Base-by-base conservation (phyloP, 2,329 filamentous ascomycete species). In the Pseudogymnoascus sp. region DNA sequence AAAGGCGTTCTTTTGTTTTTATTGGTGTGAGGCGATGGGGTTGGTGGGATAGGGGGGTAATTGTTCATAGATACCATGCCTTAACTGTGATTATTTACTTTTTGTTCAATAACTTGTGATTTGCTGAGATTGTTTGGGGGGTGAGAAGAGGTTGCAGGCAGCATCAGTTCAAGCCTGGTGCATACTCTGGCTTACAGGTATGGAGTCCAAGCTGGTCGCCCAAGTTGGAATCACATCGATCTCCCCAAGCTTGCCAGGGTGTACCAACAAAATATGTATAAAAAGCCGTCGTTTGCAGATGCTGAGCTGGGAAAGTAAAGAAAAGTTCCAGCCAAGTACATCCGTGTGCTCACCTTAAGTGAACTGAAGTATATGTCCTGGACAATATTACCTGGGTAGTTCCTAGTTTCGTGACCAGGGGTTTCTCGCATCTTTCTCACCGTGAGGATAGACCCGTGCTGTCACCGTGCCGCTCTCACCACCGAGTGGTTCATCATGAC, bases 61-160 rank as follows among this genome's bases (percentile, higher is more conserved):
- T 31, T 53, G 25, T 53, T 53, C 47, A 53, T 53, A 53, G 47
- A 53, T 53, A 53, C 47, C 47, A 53, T 16, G 21, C 25, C 47
- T 53, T 33, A 53, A 53, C 47, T 31, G 47, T 53, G 47, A 53
- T 33, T 53, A 53, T 23, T 53, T 28, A 28, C 21, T 53, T 31
- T 53, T 31, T n/a, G 47, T 33, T 18, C 1, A 33, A 31, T 53
- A 53, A 8, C 25, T 53, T 31, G 25, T 53, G 47, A 53, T 10
- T 33, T 31, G n/a, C 25, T 31, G n/a, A 18, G 25, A 53, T 31
- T 4, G 47, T 6, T 53, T 12, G 2, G n/a, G 25, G 1, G 47
- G n/a, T 4, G 25, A 11, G 23, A 16, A 7, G 18, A 11, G 14
- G 18, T 28, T 28, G 28, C 28, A 6, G 7, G 28, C 28, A 7